Base-by-base conservation (phyloP, 2,329 filamentous ascomycete species). In the Claviceps digitariae region DNA sequence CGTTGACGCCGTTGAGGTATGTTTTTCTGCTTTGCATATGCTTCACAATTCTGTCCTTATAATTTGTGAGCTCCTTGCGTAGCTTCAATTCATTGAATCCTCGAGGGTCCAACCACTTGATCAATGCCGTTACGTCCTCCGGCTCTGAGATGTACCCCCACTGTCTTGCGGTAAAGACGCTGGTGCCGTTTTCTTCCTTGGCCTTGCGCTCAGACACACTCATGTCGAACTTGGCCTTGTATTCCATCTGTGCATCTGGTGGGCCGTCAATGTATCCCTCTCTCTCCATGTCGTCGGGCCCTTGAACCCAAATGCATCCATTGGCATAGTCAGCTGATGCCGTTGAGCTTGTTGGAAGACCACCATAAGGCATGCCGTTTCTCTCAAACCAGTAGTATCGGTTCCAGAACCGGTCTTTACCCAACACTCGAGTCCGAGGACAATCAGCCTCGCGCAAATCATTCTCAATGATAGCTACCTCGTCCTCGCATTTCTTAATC, bases 301-400 rank as follows among this genome's bases (percentile, higher is more conserved):
- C 93, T 68, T 98, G 93, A 15, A 98, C 83, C 93, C 93, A 98
- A 54, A 98, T 78, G 55, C 91, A 87, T 9, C 89, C 93, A 65
- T 97, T 98, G 43, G 91, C 90, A 64, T 97, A 98, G 9, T 81
- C 84, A 23, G 91, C 90, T 47, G 83, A 76, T 1, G 89, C 86
- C 1, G 91, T 97, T 17, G 90, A 96, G 67, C 89, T 95, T 58
- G 79, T 81, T 0, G 90, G 90, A 53, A 96, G 76, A 4, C 93
- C 93, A 34, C 79, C 89, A 63, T 91, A 95, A 0, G 93, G 93
- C 90, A 97, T 97, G 25, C 90, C 93, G 63, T 97, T 98, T 57
- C 91, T 85, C 70, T 98, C 93, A 67, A 97, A 96, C 91, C 93
- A 98, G 74, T 94, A 97, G 69, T 97, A 98, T 52, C 91, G 82